Percentiles rank a stretch among this genome's conserved stretches.
These are phyloP conservation scores for Linum usitatissimum DNA, from an alignment of 345 rosid species.

Conservation along the genomic window DNA sequence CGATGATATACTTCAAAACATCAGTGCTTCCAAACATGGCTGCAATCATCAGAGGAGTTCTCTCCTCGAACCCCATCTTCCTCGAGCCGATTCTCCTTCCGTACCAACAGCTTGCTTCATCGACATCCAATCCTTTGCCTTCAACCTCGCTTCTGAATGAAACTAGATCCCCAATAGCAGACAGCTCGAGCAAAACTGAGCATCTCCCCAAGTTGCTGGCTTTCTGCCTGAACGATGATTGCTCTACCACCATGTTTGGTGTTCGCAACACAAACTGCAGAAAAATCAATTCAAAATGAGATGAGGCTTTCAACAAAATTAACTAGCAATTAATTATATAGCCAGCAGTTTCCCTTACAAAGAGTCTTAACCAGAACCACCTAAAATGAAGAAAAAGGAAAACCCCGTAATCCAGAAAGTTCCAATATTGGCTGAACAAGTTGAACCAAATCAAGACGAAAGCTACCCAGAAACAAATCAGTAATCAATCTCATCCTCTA, in stretches of 20 bases:
- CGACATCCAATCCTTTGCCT: slow-evolving; percentile 35
- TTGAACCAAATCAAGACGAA: neutral
- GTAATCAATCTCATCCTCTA: too few species aligned
- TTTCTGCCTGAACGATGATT: slow-evolving; percentile 22
- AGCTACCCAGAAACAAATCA: neutral
- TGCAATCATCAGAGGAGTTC: slow-evolving; percentile 82
- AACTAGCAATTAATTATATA: neutral
- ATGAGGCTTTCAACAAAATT: slow-evolving; percentile 11
- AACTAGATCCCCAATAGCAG: slow-evolving; percentile 53
- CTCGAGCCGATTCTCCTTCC: slow-evolving; percentile 59
- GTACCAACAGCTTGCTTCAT: slow-evolving; percentile 60
- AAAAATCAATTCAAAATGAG: slow-evolving; percentile 30
- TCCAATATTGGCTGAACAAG: neutral
- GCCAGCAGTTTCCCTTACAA: neutral
- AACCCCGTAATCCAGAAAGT: neutral
- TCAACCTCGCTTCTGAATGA: slow-evolving; percentile 48
- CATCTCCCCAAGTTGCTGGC: slow-evolving; percentile 14
- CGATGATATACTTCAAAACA: slow-evolving; percentile 49
- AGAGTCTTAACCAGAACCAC: neutral
- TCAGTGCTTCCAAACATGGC: slow-evolving; percentile 61
- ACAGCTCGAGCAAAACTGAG: slow-evolving; percentile 64
- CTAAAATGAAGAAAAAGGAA: neutral
- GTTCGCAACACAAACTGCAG: slow-evolving; percentile 20
- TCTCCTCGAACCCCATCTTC: slow-evolving; percentile 77
- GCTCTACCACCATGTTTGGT: slow-evolving; percentile 33